A percentile compares a stretch with the other conserved stretches of the same genome.
phyloP scores from a whole-genome alignment of 2,329 filamentous ascomycete species.

The Paecilomyces dactylethromorphus region DNA sequence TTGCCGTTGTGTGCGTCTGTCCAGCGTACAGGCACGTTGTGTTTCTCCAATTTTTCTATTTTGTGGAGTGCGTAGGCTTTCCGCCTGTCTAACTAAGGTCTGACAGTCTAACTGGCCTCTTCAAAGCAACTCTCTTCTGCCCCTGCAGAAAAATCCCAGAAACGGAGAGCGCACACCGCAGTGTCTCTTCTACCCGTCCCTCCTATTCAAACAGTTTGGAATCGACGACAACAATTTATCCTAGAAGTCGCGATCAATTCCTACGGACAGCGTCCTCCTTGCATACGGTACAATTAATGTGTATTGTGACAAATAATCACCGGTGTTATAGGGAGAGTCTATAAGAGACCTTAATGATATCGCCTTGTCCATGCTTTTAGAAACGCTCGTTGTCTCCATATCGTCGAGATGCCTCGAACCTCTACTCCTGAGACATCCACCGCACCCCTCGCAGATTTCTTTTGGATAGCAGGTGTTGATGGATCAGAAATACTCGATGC shows the following conservation, averaged over 20 bases:
- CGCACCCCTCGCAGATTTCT: constrained; percentile 58
- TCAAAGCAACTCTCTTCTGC: background rate
- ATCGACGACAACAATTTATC: background rate
- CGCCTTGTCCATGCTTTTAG: constrained; percentile 11
- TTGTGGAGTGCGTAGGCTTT: background rate
- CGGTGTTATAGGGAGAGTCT: background rate
- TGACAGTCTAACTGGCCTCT: background rate
- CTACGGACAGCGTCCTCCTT: background rate
- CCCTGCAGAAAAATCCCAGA: background rate
- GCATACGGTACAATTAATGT: background rate
- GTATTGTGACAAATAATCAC: background rate
- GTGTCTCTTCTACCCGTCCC: background rate
- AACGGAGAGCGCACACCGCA: background rate
- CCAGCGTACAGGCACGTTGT: background rate
- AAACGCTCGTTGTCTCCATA: constrained; percentile 10
- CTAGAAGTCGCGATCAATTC: background rate
- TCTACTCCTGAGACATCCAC: constrained; percentile 36
- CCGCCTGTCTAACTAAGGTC: background rate
- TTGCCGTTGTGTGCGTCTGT: background rate
- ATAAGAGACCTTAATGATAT: constrained; percentile 6
- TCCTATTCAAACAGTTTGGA: background rate
- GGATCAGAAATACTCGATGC: constrained; percentile 40
- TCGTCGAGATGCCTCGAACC: constrained; percentile 25
- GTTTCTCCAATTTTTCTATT: background rate
- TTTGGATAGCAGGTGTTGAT: constrained; percentile 54